Conservation (phyloP, 2,329 filamentous ascomycete genomes). For the Mollisia scopiformis region DNA sequence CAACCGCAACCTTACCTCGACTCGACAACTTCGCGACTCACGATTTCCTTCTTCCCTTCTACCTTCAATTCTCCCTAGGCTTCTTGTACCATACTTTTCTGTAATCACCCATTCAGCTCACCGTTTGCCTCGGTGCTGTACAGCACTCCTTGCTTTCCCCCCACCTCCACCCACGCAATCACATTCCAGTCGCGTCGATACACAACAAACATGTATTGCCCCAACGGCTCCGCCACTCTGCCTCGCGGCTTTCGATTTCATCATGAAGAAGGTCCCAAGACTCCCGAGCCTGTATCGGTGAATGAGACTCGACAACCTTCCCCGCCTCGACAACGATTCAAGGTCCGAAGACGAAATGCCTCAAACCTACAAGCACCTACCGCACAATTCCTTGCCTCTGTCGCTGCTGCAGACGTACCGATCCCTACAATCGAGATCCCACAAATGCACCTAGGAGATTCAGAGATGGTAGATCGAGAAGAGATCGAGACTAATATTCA, state of each 20-base stretch:
- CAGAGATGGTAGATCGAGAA: constrained; percentile 30
- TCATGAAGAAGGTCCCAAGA: constrained; percentile 29
- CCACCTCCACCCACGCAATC: constrained; percentile 8
- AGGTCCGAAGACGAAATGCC: constrained; percentile 34
- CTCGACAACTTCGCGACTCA: constrained; percentile 4
- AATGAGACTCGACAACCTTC: constrained; percentile 30
- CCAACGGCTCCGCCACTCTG: constrained; percentile 35
- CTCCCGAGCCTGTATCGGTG: constrained; percentile 31
- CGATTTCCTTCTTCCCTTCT: constrained; percentile 1
- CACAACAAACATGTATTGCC: constrained; percentile 25
- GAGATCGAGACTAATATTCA: constrained; percentile 19
- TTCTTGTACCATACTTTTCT: constrained; percentile 21
- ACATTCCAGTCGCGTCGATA: constrained; percentile 24
- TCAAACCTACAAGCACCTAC: constrained; percentile 54
- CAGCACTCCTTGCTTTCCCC: constrained; percentile 11
- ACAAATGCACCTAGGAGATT: constrained; percentile 38
- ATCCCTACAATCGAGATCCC: constrained; percentile 67
- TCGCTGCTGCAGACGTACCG: constrained; percentile 65
- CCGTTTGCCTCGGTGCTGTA: constrained; percentile 13
- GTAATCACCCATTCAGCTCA: constrained; percentile 15
- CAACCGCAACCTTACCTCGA: neutral
- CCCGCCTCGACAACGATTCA: constrained; percentile 35
- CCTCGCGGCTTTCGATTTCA: constrained; percentile 36
- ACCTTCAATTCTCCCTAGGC: constrained; percentile 1
- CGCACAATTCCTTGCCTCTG: constrained; percentile 68